A percentile compares a stretch with the other conserved stretches of the same genome.
phyloP scores from a whole-genome alignment of 202 grass and related monocot genomes.

The Cymbopogon flexuosus region DNA sequence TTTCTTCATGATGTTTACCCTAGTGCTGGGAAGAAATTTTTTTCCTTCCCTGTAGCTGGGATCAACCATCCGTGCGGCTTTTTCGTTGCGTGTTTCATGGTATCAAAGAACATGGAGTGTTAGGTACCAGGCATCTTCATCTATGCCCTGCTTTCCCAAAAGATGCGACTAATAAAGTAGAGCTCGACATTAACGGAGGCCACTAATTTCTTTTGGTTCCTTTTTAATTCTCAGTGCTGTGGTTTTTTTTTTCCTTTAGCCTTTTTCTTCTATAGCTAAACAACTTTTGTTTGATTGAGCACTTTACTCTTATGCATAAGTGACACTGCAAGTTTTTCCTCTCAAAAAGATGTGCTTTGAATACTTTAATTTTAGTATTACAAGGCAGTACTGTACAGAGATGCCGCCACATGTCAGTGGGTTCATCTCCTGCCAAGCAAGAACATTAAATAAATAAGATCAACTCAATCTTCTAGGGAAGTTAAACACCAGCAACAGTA shows the following conservation, averaged over 20 bases:
- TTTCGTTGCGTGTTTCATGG: constrained; percentile 26
- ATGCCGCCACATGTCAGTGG: neutral
- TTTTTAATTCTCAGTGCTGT: constrained; percentile 33
- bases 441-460: neutral
- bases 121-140: constrained; percentile 42
- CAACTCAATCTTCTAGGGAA: constrained; percentile 22
- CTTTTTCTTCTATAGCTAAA: constrained; percentile 32
- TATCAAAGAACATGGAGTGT: constrained; percentile 36
- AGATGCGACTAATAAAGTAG: constrained; percentile 42
- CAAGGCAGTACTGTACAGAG: constrained; percentile 1
- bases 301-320: constrained; percentile 13
- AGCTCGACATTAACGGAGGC: constrained; percentile 9
- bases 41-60: neutral
- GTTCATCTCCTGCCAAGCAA: neutral
- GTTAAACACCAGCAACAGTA: neutral
- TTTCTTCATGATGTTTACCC: constrained; percentile 23
- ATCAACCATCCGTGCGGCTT: constrained; percentile 23
- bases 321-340: constrained; percentile 16
- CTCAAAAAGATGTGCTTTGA: constrained; percentile 27
- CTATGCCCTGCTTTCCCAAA: constrained; percentile 42
- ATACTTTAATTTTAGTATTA: constrained; percentile 35
- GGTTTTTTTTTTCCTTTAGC: constrained; percentile 19
- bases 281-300: constrained; percentile 24
- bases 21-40: neutral
- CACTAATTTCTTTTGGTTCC: constrained; percentile 21